Base-by-base conservation (phyloP, 2,329 filamentous ascomycete genomes). In the Peltaster fructicola region DNA sequence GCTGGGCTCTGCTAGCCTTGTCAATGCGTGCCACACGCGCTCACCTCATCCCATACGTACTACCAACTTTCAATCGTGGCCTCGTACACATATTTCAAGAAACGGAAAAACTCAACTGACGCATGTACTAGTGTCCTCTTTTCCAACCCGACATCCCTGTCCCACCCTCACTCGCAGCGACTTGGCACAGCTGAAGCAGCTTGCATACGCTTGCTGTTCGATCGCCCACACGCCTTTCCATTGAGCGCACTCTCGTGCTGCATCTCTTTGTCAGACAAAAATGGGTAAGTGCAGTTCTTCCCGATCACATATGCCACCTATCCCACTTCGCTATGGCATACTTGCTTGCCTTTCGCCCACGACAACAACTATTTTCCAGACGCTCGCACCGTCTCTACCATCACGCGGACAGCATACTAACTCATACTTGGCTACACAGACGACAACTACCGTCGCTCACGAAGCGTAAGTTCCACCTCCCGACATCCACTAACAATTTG, bases 391-490 rank as follows among this genome's bases (percentile, higher is more conserved):
- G 14, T 21, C 20, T 15, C 9, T 9, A 7, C 20, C 20, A 22
- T 21, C 23, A 22, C 6, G 17, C 20, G 18, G 21, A 16, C n/a
- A n/a, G n/a, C n/a, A n/a, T n/a, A n/a, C n/a, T n/a, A n/a, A n/a
- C n/a, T n/a, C n/a, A n/a, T n/a, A n/a, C n/a, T n/a, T n/a, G n/a
- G n/a, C n/a, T n/a, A n/a, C n/a, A 23, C 27, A 22, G 27, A 29
- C 27, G 27, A 29, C 27, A 29, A 20, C 23, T 29, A 29, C 17
- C 27, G 27, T 23, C 23, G 27, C 11, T 29, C 27, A 15, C 27
- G 27, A 11, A 29, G 27, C 27, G 27, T 29, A 29, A 11, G 27
- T 29, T 4, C 10, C 25, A 16, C n/a, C n/a, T n/a, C n/a, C n/a
- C n/a, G n/a, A n/a, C n/a, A n/a, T n/a, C n/a, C n/a, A n/a, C n/a